These are phyloP conservation scores for Nicotiana tomentosiformis DNA, from an alignment of 257 asterid species.

Conservation along the genomic window DNA sequence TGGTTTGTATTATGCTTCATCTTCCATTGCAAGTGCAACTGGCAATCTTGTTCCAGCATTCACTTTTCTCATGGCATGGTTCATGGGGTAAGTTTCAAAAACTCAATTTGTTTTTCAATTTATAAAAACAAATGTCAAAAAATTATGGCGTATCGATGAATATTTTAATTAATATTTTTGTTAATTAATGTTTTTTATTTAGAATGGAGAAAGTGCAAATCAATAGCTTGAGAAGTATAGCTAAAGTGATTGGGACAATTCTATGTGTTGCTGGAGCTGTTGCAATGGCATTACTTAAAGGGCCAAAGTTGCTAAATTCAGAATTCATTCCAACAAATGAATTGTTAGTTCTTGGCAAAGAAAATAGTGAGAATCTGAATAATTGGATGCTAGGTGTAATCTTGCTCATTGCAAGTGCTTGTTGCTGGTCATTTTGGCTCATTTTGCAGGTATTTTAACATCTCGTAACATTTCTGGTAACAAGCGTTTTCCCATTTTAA, in stretches of 20 bases:
- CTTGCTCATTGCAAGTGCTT: slow-evolving; percentile 40
- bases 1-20: slow-evolving; percentile 36
- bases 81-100: slow-evolving; percentile 24
- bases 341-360: slow-evolving; percentile 4
- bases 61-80: slow-evolving; percentile 33
- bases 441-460: slow-evolving; percentile 33
- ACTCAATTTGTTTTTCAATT: background rate
- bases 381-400: slow-evolving; percentile 63
- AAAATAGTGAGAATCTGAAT: slow-evolving; percentile 11
- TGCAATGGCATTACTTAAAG: slow-evolving; percentile 59
- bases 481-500: background rate
- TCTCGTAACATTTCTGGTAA: background rate
- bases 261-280: slow-evolving; percentile 59
- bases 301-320: slow-evolving; percentile 58
- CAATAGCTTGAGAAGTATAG: slow-evolving; percentile 43
- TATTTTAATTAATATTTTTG: background rate
- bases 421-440: slow-evolving; percentile 58
- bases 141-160: background rate
- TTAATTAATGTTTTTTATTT: background rate
- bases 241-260: slow-evolving; percentile 48
- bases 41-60: slow-evolving; percentile 34
- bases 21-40: slow-evolving; percentile 39
- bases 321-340: slow-evolving; percentile 22
- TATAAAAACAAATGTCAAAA: rapidly evolving
- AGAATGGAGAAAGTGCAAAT: slow-evolving; percentile 52